Evolutionary conservation across 257 asterid genomes (phyloP), one percentile per base, ranked within the genome.

Genomic region (Scutellaria galericulata): DNA sequence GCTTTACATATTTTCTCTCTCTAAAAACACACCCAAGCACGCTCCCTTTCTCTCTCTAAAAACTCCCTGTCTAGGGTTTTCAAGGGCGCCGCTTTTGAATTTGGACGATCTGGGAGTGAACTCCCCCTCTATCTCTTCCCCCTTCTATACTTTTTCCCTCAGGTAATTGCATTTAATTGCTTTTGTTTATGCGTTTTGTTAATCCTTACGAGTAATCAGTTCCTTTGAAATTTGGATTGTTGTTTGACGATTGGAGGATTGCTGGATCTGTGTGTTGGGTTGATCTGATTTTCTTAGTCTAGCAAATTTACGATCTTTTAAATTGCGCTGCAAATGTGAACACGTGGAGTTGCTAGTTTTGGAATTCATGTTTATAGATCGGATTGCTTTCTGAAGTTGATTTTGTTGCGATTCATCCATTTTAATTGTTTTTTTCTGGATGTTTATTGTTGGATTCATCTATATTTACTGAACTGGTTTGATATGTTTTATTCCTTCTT

Each of bases 51-150:
- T 75, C 83, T 68, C 70, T 77, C 72, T 39, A 56, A 56, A 39
- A 54, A 31, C 77, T 47, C 72, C 64, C 57, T 46, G 56, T 35
- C 68, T 80, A 75, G 85, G 83, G 88, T 72, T 80, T 42, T 73
- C 77, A 9, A n/a, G 13, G 15, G 75, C 83, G 85, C 81, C 82
- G 82, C 73, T 72, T 68, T 78, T 61, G 78, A 42, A 80, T 62
- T 47, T 11, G 20, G 55, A 31, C 77, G 82, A 83, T 75, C 73
- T 52, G 35, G 40, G 42, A 27, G 14, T 47, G 71, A 50, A 69
- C 15, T 64, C 12, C 5, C 53, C 15, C 20, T 40, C 4, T 64
- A 24, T 59, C 42, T 24, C 75, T 66, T n/a, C 35, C 61, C 15
- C 71, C 15, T 7, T 24, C 11, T 24, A 70, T 52, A 15, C 48